phyloP scores from a whole-genome alignment of 2,329 filamentous ascomycete species.

The Fragosphaeria purpurea region DNA sequence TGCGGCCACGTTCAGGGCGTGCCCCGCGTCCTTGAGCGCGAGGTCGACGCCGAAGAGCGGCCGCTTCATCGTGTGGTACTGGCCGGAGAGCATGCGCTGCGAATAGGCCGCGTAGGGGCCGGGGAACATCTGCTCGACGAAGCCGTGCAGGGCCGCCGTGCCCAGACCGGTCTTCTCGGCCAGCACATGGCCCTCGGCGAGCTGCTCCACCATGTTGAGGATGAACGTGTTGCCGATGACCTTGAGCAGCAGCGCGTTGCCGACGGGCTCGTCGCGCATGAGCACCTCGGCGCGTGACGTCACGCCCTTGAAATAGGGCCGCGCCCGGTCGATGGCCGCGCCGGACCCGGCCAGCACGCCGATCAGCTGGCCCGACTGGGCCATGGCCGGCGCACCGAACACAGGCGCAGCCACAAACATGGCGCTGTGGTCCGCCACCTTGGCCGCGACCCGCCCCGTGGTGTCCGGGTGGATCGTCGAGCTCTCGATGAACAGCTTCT shows the following conservation, averaged over 20 bases:
- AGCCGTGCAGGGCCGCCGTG: slow-evolving; percentile 56
- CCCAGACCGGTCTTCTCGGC: slow-evolving; percentile 76
- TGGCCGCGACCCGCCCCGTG: slow-evolving; percentile 54
- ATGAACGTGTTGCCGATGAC: slow-evolving; percentile 82
- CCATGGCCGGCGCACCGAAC: slow-evolving; percentile 62
- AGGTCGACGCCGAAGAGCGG: slow-evolving; percentile 79
- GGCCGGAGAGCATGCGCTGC: slow-evolving; percentile 61
- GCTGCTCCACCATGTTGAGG: slow-evolving; percentile 68
- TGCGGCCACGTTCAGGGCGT: slow-evolving; percentile 60
- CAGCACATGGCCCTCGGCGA: slow-evolving; percentile 67
- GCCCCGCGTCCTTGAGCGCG: slow-evolving; percentile 70
- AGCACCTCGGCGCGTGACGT: slow-evolving; percentile 61
- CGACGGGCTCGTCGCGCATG: slow-evolving; percentile 57
- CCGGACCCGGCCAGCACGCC: slow-evolving; percentile 61
- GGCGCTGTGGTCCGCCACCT: slow-evolving; percentile 48
- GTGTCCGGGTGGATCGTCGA: slow-evolving; percentile 82
- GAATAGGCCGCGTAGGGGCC: slow-evolving; percentile 68
- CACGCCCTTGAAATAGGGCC: slow-evolving; percentile 63
- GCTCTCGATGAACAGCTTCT: slow-evolving; percentile 78
- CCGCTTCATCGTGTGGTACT: slow-evolving; percentile 65
- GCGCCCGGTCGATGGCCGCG: slow-evolving; percentile 50
- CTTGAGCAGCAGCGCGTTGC: slow-evolving; percentile 63
- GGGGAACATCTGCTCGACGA: slow-evolving; percentile 64
- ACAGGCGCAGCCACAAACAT: slow-evolving; percentile 64
- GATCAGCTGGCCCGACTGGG: slow-evolving; percentile 60